These are phyloP conservation scores for Penicillium sp. DNA, from an alignment of 2,329 filamentous ascomycete species.

Conservation along the genomic window DNA sequence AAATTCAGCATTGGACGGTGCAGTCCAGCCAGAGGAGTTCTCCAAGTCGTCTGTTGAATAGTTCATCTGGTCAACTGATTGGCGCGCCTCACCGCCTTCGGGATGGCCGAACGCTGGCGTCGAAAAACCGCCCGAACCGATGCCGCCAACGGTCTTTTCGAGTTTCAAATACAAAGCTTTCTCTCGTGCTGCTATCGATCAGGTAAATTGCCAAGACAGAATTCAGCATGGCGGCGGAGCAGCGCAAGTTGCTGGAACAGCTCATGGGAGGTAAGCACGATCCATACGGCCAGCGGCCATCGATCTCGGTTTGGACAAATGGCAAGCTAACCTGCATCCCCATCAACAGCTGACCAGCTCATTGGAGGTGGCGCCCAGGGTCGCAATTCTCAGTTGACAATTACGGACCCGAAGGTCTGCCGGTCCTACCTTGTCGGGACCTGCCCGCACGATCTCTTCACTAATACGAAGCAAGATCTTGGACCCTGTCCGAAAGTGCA, in stretches of 20 bases:
- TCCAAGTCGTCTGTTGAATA: background rate
- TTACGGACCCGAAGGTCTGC: constrained; percentile 90
- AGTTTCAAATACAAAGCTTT: constrained; percentile 3
- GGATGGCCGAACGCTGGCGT: constrained; percentile 17
- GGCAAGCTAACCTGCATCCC: constrained; percentile 22
- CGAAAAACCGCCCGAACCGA: constrained; percentile 14
- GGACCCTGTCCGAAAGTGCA: constrained; percentile 85
- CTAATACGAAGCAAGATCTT: constrained; percentile 97
- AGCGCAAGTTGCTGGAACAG: constrained; percentile 97
- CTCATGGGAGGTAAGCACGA: constrained; percentile 53
- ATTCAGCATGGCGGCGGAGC: constrained; percentile 80
- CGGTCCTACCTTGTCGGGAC: constrained; percentile 89
- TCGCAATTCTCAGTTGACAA: constrained; percentile 72
- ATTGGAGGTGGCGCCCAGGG: constrained; percentile 71
- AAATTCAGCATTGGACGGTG: constrained; percentile 7
- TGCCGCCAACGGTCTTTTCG: constrained; percentile 1
- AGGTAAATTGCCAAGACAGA: constrained; percentile 4
- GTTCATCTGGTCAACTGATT: constrained; percentile 18
- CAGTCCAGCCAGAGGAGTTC: background rate
- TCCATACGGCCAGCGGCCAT: constrained; percentile 5
- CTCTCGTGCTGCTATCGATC: constrained; percentile 5
- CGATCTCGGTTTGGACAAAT: constrained; percentile 5
- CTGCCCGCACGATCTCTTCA: constrained; percentile 98
- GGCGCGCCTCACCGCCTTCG: constrained; percentile 21
- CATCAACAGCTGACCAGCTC: constrained; percentile 52